Conservation (phyloP, 768 basidiomycete species). For the Mycena epipterygia region DNA sequence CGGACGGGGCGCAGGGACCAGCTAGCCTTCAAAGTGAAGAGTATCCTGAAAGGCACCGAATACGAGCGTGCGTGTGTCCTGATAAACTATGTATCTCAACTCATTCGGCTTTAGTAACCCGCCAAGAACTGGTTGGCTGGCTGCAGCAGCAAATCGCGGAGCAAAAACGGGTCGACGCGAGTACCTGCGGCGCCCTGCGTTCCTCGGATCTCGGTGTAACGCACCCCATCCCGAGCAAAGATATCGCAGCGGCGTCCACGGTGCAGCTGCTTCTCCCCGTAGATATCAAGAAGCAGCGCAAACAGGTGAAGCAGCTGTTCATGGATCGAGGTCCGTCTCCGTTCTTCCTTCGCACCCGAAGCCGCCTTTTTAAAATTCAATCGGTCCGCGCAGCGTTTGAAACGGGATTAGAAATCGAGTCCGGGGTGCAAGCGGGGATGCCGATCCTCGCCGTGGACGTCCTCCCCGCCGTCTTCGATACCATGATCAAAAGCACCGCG, state of each 20-base stretch:
- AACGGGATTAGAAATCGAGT: conserved; percentile 68
- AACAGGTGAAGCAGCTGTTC: conserved; percentile 77
- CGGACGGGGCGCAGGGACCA: conserved; percentile 70
- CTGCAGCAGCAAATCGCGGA: conserved; percentile 84
- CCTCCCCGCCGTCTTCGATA: conserved; percentile 69
- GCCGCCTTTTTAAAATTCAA: not conserved
- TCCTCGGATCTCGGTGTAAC: conserved; percentile 54
- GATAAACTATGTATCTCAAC: not conserved
- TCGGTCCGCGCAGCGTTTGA: conserved; percentile 70
- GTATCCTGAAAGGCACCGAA: conserved; percentile 83
- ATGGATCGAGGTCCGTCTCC: conserved; percentile 69
- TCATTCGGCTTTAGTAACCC: conserved; percentile 51
- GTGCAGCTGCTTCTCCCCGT: conserved; percentile 77
- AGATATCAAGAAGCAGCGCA: conserved; percentile 82
- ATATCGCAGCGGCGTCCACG: conserved; percentile 53
- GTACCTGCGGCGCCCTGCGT: conserved; percentile 69
- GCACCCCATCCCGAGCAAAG: conserved; percentile 53
- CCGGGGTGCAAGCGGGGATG: conserved; percentile 69
- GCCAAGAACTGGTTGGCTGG: conserved; percentile 81
- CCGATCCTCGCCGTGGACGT: conserved; percentile 84
- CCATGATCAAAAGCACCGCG: conserved; percentile 64
- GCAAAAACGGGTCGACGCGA: conserved; percentile 80
- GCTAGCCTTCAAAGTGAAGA: conserved; percentile 85
- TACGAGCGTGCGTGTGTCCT: conserved; percentile 68
- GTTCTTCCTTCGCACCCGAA: not conserved